A percentile compares a stretch with the other conserved stretches of the same genome.
phyloP scores from a whole-genome alignment of 495 filamentous ascomycete species.

The Paragyromitra xinjiangensis region DNA sequence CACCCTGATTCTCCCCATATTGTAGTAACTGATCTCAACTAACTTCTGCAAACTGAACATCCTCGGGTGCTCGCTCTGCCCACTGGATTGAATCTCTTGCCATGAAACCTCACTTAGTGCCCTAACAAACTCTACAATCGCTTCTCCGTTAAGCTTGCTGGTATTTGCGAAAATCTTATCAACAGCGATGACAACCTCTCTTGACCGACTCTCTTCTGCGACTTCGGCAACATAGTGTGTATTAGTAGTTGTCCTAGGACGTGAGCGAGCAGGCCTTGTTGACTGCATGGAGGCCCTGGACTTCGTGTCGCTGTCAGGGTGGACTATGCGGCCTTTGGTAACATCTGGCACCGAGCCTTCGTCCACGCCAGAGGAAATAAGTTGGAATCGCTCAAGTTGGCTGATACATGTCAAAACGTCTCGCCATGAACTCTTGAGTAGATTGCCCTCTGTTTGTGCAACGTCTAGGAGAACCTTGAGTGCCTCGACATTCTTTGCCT shows the following conservation, averaged over 20 bases:
- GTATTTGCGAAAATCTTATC: conserved; percentile 97
- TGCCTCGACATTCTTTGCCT: conserved; percentile 94
- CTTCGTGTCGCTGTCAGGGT: conserved; percentile 62
- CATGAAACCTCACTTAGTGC: conserved; percentile 96
- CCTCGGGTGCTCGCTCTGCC: conserved; percentile 90
- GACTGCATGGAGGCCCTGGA: conserved; percentile 64
- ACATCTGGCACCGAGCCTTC: conserved; percentile 93
- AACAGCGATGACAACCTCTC: conserved; percentile 89
- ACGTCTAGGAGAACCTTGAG: conserved; percentile 89
- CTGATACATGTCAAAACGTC: conserved; percentile 95
- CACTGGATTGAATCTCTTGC: conserved; percentile 98
- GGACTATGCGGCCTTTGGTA: conserved; percentile 78
- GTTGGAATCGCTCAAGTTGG: conserved; percentile 92
- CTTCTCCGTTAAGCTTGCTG: conserved; percentile 88
- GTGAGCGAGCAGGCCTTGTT: conserved; percentile 63
- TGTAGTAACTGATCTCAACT: conserved; percentile 98
- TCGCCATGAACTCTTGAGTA: conserved; percentile 88
- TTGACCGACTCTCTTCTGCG: conserved; percentile 87
- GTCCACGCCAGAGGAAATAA: conserved; percentile 93
- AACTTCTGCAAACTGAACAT: conserved; percentile 98
- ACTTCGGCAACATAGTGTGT: conserved; percentile 82
- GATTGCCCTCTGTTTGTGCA: conserved; percentile 88
- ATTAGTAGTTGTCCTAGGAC: conserved; percentile 71
- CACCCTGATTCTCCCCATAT: conserved; percentile 97
- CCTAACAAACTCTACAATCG: conserved; percentile 96